Percentiles rank a stretch among this genome's conserved stretches.
Evolutionary conservation across 495 filamentous ascomycete genomes (phyloP).

Genomic region (Lophiotrema nucula): DNA sequence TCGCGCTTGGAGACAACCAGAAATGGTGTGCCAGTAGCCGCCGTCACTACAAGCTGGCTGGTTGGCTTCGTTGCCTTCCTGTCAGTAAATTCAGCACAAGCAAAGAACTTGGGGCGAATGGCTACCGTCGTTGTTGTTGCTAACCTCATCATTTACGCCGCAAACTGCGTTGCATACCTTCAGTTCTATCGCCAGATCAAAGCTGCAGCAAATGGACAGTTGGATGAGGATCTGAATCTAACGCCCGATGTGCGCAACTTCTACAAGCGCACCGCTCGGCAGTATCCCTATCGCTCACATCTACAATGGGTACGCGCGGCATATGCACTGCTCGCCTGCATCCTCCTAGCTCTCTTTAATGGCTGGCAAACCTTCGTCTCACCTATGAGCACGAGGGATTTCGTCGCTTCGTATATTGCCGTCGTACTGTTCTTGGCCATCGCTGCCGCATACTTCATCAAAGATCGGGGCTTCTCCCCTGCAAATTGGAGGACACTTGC

Average conservation of each 20-base stretch:
- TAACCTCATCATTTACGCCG: constrained; percentile 44
- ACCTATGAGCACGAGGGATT: constrained; percentile 42
- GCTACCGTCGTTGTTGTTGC: constrained; percentile 47
- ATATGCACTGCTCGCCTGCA: constrained; percentile 45
- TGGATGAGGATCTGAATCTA: constrained; percentile 18
- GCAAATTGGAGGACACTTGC: constrained; percentile 15
- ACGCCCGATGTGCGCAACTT: constrained; percentile 36
- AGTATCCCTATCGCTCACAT: constrained; percentile 50
- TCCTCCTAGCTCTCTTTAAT: constrained; percentile 47
- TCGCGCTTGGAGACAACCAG: constrained; percentile 42
- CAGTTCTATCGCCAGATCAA: constrained; percentile 38
- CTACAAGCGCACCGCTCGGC: constrained; percentile 44
- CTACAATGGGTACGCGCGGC: constrained; percentile 46
- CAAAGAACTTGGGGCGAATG: constrained; percentile 37
- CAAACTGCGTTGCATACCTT: constrained; percentile 47
- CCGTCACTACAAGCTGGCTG: constrained; percentile 50
- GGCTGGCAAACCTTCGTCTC: constrained; percentile 43
- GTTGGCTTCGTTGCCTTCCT: constrained; percentile 51
- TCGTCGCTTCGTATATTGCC: constrained; percentile 50
- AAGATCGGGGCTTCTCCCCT: constrained; percentile 31
- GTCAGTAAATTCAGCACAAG: constrained; percentile 38
- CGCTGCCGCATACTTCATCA: constrained; percentile 27
- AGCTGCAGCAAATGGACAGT: constrained; percentile 1
- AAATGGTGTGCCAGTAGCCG: constrained; percentile 50
- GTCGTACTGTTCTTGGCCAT: constrained; percentile 33